A percentile compares a stretch with the other conserved stretches of the same genome.
Conservation (phyloP, 2,329 filamentous ascomycete species). For the Magnaporthiopsis rhizophila region DNA sequence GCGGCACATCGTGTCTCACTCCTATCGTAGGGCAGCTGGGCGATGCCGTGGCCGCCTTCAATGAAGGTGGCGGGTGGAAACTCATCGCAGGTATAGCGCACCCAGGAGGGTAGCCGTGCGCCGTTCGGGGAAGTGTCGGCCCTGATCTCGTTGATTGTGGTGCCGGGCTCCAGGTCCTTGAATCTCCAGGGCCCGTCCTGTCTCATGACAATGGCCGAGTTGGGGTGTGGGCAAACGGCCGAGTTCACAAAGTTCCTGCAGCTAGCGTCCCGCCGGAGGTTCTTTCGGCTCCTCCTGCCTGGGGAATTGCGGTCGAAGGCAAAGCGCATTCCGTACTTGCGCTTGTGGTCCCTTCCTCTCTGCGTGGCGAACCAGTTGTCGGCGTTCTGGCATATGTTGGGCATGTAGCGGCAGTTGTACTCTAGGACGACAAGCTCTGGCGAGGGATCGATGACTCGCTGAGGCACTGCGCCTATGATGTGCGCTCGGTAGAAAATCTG, state of each 20-base stretch:
- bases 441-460: background rate
- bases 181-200: slow-evolving; percentile 10
- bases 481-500: no score
- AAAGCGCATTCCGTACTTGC: slow-evolving; percentile 24
- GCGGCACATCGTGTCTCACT: slow-evolving; percentile 13
- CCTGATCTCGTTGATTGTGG: slow-evolving; percentile 7
- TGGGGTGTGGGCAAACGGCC: slow-evolving; percentile 10
- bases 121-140: background rate
- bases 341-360: slow-evolving; percentile 25
- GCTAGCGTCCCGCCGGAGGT: background rate
- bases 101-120: slow-evolving; percentile 9
- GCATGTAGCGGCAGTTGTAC: slow-evolving; percentile 20
- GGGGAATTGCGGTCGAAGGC: slow-evolving; percentile 39
- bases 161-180: slow-evolving; percentile 12
- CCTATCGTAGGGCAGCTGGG: background rate
- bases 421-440: slow-evolving; percentile 9
- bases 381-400: slow-evolving; percentile 17
- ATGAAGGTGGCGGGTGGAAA: slow-evolving; percentile 21
- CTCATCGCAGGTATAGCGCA: slow-evolving; percentile 22
- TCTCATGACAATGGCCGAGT: slow-evolving; percentile 11
- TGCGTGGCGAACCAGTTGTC: slow-evolving; percentile 1
- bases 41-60: slow-evolving; percentile 17
- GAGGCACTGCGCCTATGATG: background rate
- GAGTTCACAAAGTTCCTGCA: slow-evolving; percentile 9
- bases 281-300: slow-evolving; percentile 5